These are phyloP conservation scores for Fusarium zealandicum DNA, from an alignment of 2,329 filamentous ascomycete species.

Conservation along the genomic window DNA sequence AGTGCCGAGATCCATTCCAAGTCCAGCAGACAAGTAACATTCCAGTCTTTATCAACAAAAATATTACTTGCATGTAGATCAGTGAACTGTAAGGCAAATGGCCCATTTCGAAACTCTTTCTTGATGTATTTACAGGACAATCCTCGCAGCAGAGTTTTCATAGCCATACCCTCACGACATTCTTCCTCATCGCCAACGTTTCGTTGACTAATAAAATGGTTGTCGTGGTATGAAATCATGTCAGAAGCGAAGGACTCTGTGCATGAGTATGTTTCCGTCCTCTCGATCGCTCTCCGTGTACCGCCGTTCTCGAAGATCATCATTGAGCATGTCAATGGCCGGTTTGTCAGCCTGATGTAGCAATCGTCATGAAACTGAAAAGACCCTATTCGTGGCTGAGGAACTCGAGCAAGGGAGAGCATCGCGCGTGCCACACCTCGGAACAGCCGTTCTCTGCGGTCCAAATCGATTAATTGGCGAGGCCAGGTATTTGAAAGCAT, in stretches of 20 bases:
- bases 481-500: conserved; percentile 42
- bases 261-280: conserved; percentile 42
- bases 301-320: conserved; percentile 47
- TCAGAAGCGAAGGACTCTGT: conserved; percentile 28
- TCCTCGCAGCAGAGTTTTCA: background rate
- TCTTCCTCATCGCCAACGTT: background rate
- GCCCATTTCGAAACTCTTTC: background rate
- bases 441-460: conserved; percentile 38
- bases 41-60: conserved; percentile 3
- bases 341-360: conserved; percentile 44
- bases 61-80: conserved; percentile 8
- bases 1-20: conserved; percentile 5
- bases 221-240: background rate
- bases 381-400: conserved; percentile 42
- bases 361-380: conserved; percentile 43
- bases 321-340: conserved; percentile 40
- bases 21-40: conserved; percentile 8
- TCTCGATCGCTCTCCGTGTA: conserved; percentile 41
- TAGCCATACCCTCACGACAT: background rate
- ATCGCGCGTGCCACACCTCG: conserved; percentile 40
- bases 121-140: background rate
- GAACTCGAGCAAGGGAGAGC: conserved; percentile 41
- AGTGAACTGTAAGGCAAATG: conserved; percentile 3
- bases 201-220: background rate
- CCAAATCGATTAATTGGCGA: conserved; percentile 10